Conservation (phyloP, 208 protist species). For the Trypanosoma brucei region DNA sequence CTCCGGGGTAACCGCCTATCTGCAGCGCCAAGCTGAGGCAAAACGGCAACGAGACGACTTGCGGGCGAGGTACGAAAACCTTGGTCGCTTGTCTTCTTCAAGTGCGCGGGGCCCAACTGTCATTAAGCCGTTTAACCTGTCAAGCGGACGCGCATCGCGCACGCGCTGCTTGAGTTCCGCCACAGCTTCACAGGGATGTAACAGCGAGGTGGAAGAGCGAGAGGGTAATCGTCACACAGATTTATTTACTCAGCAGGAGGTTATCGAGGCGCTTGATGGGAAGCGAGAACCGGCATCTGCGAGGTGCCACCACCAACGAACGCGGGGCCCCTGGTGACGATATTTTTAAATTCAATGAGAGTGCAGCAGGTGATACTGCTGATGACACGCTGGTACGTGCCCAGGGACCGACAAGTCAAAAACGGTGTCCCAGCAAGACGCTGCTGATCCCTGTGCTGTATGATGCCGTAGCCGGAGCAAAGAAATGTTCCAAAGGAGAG, state of each 20-base stretch:
- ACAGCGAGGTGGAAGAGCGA: neutral
- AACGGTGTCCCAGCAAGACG: too few species aligned
- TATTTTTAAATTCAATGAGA: too few species aligned
- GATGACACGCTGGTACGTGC: too few species aligned
- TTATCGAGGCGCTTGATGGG: neutral
- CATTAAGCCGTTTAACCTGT: slow-evolving; percentile 34
- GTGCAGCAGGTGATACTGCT: too few species aligned
- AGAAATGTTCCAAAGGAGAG: too few species aligned
- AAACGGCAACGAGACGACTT: slow-evolving; percentile 40
- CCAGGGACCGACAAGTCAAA: too few species aligned
- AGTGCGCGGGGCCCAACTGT: slow-evolving; percentile 32
- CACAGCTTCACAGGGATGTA: neutral
- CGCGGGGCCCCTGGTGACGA: too few species aligned
- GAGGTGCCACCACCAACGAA: too few species aligned
- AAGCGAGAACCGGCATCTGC: too few species aligned
- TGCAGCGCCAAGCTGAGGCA: slow-evolving; percentile 55
- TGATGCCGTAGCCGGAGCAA: too few species aligned
- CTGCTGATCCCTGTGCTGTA: too few species aligned
- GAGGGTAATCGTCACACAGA: neutral
- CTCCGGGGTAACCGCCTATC: slow-evolving; percentile 51
- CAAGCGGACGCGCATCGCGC: slow-evolving; percentile 13
- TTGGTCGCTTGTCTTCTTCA: slow-evolving; percentile 29
- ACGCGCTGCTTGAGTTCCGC: neutral
- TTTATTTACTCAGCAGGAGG: neutral
- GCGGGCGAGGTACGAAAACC: slow-evolving; percentile 32